Conservation (phyloP, 2,329 filamentous ascomycete genomes). For the Ophiostoma australiae region DNA sequence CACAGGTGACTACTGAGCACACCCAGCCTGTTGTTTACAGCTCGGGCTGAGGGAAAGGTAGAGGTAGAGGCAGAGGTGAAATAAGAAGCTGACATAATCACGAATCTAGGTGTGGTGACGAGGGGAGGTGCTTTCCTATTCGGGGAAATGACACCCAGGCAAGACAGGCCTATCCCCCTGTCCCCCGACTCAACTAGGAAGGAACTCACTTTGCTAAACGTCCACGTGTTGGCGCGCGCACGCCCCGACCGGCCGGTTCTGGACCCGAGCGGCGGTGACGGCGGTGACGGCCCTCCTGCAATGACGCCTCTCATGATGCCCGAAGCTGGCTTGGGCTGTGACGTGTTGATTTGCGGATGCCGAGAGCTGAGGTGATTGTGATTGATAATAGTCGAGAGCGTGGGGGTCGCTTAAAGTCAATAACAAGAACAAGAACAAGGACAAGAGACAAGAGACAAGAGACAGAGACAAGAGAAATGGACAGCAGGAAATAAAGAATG, state of each 20-base stretch:
- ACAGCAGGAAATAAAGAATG: not conserved
- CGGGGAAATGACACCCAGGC: not conserved
- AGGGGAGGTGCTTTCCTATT: conserved; percentile 3
- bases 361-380: not conserved
- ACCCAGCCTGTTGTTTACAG: not conserved
- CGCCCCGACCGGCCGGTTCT: not conserved
- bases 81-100: not conserved
- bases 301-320: not conserved
- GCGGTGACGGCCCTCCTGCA: conserved; percentile 5
- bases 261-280: conserved; percentile 4
- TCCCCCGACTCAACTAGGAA: not conserved
- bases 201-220: conserved; percentile 11
- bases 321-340: not conserved
- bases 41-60: not conserved
- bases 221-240: conserved; percentile 12
- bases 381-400: not conserved
- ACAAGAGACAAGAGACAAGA: not conserved
- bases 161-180: not conserved
- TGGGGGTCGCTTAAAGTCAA: not conserved
- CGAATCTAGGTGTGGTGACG: not conserved
- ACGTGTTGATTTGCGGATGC: not conserved
- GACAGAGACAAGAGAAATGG: not conserved
- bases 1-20: not conserved
- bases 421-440: too few species aligned
- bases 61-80: not conserved